These are phyloP conservation scores for Limonium bicolor DNA, from an alignment of 148 eudicot species.

Conservation along the genomic window DNA sequence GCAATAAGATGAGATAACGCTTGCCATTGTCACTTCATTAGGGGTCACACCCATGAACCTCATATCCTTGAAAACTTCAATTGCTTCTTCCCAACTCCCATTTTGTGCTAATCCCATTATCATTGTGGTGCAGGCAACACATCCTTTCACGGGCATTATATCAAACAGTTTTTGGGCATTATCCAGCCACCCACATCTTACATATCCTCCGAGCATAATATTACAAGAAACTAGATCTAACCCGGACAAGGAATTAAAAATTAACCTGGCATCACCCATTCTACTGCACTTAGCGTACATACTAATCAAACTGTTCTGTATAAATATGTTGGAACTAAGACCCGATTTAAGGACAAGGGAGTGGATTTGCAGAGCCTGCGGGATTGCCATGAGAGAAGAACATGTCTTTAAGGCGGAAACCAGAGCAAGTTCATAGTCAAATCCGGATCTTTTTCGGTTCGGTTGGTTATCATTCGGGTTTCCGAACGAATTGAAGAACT, in stretches of 20 bases:
- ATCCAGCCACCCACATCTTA: slow-evolving; percentile 31
- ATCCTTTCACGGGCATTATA: slow-evolving; percentile 43
- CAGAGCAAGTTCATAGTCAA: slow-evolving; percentile 27
- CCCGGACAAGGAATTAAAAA: slow-evolving; percentile 19
- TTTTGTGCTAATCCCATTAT: slow-evolving; percentile 56
- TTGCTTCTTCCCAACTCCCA: slow-evolving; percentile 31
- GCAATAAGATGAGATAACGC: slow-evolving; percentile 44
- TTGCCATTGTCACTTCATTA: slow-evolving; percentile 63
- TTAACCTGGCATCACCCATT: slow-evolving; percentile 26
- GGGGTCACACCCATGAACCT: slow-evolving; percentile 39
- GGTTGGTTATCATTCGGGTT: slow-evolving; percentile 6
- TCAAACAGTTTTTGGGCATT: slow-evolving; percentile 63
- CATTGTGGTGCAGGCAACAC: slow-evolving; percentile 76
- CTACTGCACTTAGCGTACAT: slow-evolving; percentile 53
- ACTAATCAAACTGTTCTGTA: slow-evolving; percentile 67
- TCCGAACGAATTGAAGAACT: slow-evolving; percentile 13
- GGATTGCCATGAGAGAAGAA: slow-evolving; percentile 23
- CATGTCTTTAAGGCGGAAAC: slow-evolving; percentile 54
- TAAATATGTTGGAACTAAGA: slow-evolving; percentile 36
- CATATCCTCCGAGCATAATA: slow-evolving; percentile 63
- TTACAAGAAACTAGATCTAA: slow-evolving; percentile 52
- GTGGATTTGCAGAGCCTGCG: slow-evolving; percentile 55
- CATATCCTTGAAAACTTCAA: slow-evolving; percentile 54
- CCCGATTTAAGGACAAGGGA: slow-evolving; percentile 38
- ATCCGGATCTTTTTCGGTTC: slow-evolving; percentile 5